These are phyloP conservation scores for Colletotrichum salicis DNA, from an alignment of 2,329 filamentous ascomycete species.

Conservation along the genomic window DNA sequence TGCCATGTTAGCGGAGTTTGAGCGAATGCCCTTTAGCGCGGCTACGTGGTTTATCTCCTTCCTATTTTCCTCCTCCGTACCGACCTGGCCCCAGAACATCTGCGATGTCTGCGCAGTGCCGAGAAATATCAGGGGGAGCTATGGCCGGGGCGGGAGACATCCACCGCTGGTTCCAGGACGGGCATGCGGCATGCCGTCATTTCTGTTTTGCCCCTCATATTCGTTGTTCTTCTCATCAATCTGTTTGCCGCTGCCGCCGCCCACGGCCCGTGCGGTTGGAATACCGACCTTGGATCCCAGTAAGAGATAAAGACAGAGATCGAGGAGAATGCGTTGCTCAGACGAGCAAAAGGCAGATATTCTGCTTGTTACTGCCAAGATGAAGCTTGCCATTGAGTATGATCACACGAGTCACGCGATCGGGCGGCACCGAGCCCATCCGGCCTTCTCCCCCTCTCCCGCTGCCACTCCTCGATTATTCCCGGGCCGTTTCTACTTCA, in stretches of 20 bases:
- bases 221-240: background rate
- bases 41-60: constrained; percentile 18
- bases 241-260: constrained; percentile 12
- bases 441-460: background rate
- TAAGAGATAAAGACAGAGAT: background rate
- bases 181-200: background rate
- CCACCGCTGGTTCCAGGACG: background rate
- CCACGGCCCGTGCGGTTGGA: background rate
- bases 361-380: background rate
- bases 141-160: background rate
- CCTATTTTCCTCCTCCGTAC: constrained; percentile 13
- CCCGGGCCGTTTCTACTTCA: too few relatives aligned
- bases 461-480: background rate
- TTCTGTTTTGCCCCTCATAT: background rate
- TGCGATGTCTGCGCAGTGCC: constrained; percentile 5
- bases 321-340: background rate
- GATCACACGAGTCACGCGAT: constrained; percentile 12
- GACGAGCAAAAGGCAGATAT: background rate
- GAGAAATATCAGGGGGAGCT: background rate
- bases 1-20: background rate
- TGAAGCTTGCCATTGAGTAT: background rate
- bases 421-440: background rate
- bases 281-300: background rate
- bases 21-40: background rate
- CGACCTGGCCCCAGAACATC: background rate